phyloP scores from a whole-genome alignment of 768 basidiomycete species.

The Rhodosporidiobolus odoratus region DNA sequence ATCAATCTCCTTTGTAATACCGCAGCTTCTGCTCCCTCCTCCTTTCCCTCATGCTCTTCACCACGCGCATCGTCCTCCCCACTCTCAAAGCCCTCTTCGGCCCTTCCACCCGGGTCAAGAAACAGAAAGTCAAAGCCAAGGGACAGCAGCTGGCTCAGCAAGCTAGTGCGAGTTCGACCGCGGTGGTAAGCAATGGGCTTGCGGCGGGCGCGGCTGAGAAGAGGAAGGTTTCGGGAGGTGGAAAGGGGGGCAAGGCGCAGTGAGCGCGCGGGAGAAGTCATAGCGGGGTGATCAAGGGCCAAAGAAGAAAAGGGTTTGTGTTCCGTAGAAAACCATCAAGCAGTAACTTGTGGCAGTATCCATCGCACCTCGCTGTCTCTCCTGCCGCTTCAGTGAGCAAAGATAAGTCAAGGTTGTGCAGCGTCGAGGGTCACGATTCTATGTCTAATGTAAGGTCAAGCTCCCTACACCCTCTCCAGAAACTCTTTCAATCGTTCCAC shows the following conservation, averaged over 20 bases:
- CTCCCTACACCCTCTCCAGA: conserved; percentile 7
- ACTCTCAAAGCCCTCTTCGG: not conserved
- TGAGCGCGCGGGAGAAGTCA: too few relatives aligned
- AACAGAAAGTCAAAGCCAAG: conserved; percentile 5
- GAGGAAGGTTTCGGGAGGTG: too few relatives aligned
- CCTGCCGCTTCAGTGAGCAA: too few relatives aligned
- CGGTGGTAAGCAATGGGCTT: not conserved
- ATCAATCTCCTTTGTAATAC: too few relatives aligned
- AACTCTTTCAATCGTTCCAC: conserved; percentile 55
- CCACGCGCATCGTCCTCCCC: conserved; percentile 16
- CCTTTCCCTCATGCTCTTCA: conserved; percentile 28
- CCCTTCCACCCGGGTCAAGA: not conserved
- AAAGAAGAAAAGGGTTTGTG: not conserved
- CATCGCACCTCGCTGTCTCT: too few relatives aligned
- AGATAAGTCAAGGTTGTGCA: not conserved
- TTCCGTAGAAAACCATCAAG: not conserved
- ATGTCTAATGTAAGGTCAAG: too few relatives aligned
- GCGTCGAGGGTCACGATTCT: not conserved
- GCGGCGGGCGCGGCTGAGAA: not conserved
- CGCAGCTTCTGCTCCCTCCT: conserved; percentile 32
- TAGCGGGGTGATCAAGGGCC: too few relatives aligned
- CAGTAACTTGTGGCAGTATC: too few relatives aligned
- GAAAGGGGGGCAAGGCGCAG: conserved; percentile 24
- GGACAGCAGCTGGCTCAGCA: not conserved
- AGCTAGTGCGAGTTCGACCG: conserved; percentile 8